Evolutionary conservation across 345 rosid species (phyloP).

Genomic region (Trapa bicornis): DNA sequence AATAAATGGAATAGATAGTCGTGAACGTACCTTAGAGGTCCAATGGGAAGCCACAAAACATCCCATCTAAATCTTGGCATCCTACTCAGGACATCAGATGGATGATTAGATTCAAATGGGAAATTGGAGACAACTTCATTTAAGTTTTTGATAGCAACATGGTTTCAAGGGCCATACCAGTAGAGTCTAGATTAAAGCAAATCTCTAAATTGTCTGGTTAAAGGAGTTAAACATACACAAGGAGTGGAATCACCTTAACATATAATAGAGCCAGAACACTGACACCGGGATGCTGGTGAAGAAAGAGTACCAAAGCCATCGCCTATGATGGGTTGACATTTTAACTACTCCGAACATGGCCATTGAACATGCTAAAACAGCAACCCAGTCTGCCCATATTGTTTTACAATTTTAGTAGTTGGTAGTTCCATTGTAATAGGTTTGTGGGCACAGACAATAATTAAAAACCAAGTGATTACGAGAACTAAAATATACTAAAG

Average conservation of each 20-base stretch:
- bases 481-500: background rate
- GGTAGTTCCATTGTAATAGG: too few relatives aligned
- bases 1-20: background rate
- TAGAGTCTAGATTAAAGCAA: background rate
- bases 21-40: conserved; percentile 53
- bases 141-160: background rate
- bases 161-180: background rate
- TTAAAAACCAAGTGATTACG: too few relatives aligned
- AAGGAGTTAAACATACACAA: background rate
- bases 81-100: conserved; percentile 20
- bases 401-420: background rate
- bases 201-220: background rate
- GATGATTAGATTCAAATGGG: background rate
- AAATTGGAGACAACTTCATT: background rate
- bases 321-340: conserved; percentile 36
- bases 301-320: conserved; percentile 65
- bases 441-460: background rate
- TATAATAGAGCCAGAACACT: conserved; percentile 64
- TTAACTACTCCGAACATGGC: conserved; percentile 44
- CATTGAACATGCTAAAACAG: conserved; percentile 54
- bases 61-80: conserved; percentile 82
- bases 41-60: conserved; percentile 84
- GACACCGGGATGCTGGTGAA: conserved; percentile 38
- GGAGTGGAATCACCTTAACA: conserved; percentile 50
- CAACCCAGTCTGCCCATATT: conserved; percentile 50